Evolutionary conservation across 1,284 basidiomycete species (phyloP).

Genomic region (Dichomitus squalens): DNA sequence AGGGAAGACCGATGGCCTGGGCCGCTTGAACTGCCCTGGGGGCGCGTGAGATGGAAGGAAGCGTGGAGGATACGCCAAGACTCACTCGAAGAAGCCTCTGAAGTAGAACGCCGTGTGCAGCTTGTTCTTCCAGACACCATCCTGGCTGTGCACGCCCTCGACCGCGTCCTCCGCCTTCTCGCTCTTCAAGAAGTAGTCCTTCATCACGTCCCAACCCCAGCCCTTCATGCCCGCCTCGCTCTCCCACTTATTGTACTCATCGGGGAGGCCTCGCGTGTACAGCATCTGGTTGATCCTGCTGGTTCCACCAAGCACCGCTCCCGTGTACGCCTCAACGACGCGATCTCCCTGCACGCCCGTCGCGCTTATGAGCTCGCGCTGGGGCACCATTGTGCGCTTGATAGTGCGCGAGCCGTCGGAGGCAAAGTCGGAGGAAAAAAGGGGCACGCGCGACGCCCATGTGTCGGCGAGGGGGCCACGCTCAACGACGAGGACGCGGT

Average conservation of each 20-base stretch:
- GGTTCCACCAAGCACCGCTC: slow-evolving; percentile 42
- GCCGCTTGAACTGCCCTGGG: slow-evolving; percentile 22
- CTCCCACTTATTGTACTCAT: slow-evolving; percentile 42
- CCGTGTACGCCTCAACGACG: slow-evolving; percentile 14
- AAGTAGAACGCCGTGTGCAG: slow-evolving; percentile 19
- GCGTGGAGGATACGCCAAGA: neutral
- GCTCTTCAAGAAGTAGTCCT: slow-evolving; percentile 38
- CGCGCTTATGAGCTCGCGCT: slow-evolving; percentile 22
- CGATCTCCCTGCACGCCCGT: slow-evolving; percentile 36
- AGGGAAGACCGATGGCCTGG: slow-evolving; percentile 29
- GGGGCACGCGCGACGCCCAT: slow-evolving; percentile 39
- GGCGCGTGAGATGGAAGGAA: neutral
- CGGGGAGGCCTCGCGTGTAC: slow-evolving; percentile 39
- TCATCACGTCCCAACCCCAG: slow-evolving; percentile 41
- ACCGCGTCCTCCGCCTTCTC: slow-evolving; percentile 17
- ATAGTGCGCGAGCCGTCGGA: slow-evolving; percentile 30
- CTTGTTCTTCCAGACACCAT: slow-evolving; percentile 18
- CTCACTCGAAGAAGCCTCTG: slow-evolving; percentile 16
- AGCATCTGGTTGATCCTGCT: slow-evolving; percentile 42
- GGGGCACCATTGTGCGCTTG: slow-evolving; percentile 22
- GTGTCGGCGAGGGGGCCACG: slow-evolving; percentile 36
- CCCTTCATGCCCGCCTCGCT: slow-evolving; percentile 32
- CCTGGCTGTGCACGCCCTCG: slow-evolving; percentile 12
- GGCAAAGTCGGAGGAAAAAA: slow-evolving; percentile 33
- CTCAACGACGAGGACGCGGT: slow-evolving; percentile 39